Evolutionary conservation across 1,284 basidiomycete species (phyloP).

Genomic region (Trichosporon coremiiforme): DNA sequence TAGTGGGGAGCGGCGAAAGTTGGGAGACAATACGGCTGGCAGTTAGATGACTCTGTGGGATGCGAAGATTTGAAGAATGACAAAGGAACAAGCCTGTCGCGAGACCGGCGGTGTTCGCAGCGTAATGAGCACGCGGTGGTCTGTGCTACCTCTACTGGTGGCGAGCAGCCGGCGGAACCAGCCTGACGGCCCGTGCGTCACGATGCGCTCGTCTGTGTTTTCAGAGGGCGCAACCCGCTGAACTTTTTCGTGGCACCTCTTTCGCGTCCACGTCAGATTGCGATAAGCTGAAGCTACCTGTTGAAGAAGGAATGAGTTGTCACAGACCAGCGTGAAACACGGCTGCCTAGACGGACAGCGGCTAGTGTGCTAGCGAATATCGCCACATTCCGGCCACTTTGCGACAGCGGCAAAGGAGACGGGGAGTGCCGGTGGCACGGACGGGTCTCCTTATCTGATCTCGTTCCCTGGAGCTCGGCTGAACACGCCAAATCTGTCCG

Average conservation of each 20-base stretch:
- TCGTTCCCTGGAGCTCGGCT: background rate
- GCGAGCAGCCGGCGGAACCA: constrained; percentile 8
- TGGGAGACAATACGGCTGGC: background rate
- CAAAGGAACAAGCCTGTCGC: background rate
- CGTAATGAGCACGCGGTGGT: constrained; percentile 14
- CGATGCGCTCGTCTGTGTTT: background rate
- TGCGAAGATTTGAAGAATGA: background rate
- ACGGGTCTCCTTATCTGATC: background rate
- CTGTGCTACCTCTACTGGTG: background rate
- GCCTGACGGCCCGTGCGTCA: constrained; percentile 6
- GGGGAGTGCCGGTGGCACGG: background rate
- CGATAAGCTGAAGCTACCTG: background rate
- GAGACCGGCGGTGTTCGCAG: constrained; percentile 2
- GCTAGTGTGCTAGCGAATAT: background rate
- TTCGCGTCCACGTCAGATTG: background rate
- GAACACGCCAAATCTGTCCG: background rate
- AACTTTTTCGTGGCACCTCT: background rate
- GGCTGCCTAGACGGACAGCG: background rate
- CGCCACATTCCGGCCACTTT: constrained; percentile 1
- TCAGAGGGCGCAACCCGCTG: background rate
- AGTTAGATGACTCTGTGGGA: background rate
- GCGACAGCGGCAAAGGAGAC: background rate
- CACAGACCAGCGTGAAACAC: background rate
- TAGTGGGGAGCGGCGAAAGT: background rate
- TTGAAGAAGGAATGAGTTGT: background rate